Evolutionary conservation across 2,329 filamentous ascomycete species (phyloP), one percentile per base, ranked within the genome.

Genomic region (Cladophialophora psammophila): DNA sequence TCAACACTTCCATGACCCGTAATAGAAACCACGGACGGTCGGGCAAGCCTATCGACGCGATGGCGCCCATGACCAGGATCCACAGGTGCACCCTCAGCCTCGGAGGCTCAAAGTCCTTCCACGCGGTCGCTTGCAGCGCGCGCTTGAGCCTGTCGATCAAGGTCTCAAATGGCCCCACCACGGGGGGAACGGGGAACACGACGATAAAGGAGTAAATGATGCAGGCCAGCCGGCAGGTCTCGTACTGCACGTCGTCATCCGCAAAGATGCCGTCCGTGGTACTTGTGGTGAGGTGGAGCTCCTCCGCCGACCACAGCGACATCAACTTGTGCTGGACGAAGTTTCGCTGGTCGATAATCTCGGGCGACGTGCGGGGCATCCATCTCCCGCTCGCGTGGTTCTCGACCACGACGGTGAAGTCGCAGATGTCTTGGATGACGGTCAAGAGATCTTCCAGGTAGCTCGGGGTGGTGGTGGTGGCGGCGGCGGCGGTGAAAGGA

Each of bases 281-380:
- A 5, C 64, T 32, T 3, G 75, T 58, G n/a, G 75, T 67, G 26
- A 34, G 8, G n/a, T 34, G 13, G 9, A 67, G 36, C 42, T 63
- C 63, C 18, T 69, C 60, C 54, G 71, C 73, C 2, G 75, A 62
- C 5, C 73, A 71, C 5, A 80, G 67, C 4, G 69, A 75, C 53
- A 79, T 68, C 12, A 80, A 71, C 15, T 69, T 74, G 52, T 78
- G 75, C 61, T 80, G 77, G 15, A 78, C 74, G 7, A 76, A 72
- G 59, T 80, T 81, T 26, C 79, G 77, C 60, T 78, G 76, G 66
- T 81, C 79, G 36, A 73, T 71, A 9, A 80, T 69, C 1, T 76
- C 60, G 6, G 75, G 71, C 13, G 68, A 48, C 20, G 78, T 73
- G 3, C 67, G 52, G 13, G 70, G 63, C 18, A 42, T 31, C 5